These are phyloP conservation scores for Nepenthes gracilis DNA, from an alignment of 148 eudicot genomes.

Conservation along the genomic window DNA sequence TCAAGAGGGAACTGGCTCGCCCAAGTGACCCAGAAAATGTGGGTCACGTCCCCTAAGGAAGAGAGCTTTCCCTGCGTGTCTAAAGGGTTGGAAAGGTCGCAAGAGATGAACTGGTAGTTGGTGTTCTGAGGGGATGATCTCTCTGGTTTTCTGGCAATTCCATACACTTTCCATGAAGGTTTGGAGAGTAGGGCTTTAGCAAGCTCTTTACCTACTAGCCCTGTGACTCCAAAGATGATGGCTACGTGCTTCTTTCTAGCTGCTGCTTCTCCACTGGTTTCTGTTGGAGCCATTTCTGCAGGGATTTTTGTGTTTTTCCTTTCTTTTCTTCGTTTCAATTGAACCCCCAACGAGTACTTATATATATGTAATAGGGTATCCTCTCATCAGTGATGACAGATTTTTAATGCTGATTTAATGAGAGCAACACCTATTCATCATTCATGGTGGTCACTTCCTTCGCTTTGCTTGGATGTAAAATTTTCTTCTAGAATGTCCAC, in stretches of 20 bases:
- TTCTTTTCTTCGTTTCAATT: neutral
- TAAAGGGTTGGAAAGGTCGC: slow-evolving; percentile 49
- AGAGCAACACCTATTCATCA: too few relatives aligned
- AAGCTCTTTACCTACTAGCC: slow-evolving; percentile 80
- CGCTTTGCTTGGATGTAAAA: too few relatives aligned
- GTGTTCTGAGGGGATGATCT: slow-evolving; percentile 9
- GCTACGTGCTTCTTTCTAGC: slow-evolving; percentile 34
- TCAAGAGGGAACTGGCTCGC: slow-evolving; percentile 58
- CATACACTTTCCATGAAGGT: slow-evolving; percentile 68
- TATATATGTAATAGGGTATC: neutral
- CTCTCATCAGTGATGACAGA: neutral
- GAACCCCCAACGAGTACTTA: neutral
- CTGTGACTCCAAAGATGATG: slow-evolving; percentile 69
- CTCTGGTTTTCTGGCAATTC: slow-evolving; percentile 51
- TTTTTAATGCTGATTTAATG: too few relatives aligned
- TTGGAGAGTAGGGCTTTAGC: slow-evolving; percentile 37
- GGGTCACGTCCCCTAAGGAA: slow-evolving; percentile 50
- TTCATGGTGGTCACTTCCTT: too few relatives aligned
- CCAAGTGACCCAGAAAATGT: slow-evolving; percentile 89
- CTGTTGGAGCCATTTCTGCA: slow-evolving; percentile 18
- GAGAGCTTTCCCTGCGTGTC: slow-evolving; percentile 47
- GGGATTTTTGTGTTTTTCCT: neutral
- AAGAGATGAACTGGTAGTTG: slow-evolving; percentile 52
- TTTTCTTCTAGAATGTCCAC: too few relatives aligned
- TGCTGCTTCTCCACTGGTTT: slow-evolving; percentile 14